Base-by-base conservation (phyloP, 2,329 filamentous ascomycete genomes). In the Phialocephala sp. region DNA sequence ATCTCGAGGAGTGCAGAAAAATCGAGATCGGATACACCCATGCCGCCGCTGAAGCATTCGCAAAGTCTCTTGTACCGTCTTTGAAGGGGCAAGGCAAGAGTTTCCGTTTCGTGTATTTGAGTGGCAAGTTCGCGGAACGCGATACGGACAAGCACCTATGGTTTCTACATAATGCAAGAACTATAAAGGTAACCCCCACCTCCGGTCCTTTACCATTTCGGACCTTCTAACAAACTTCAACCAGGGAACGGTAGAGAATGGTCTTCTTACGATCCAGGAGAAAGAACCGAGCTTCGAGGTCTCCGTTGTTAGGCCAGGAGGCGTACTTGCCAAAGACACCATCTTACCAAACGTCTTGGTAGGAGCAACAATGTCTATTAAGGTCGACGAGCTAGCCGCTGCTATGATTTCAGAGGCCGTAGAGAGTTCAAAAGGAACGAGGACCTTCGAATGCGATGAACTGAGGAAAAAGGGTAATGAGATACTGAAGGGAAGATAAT, bases 41-140 rank as follows among this genome's bases (percentile, higher is more conserved):
- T 22, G 69, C 76, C 8, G 76, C 75, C 0, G 75, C 75, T 1
- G 68, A 75, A 18, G 69, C 74, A 2, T 77, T 80, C 64, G 60
- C 67, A 6, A 64, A 71, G 4, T 37, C 65, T 32, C 58, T 75
- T 5, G 66, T 69, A 2, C 68, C 72, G 0, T 12, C 56, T 12
- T 32, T 66, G 22, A 64, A 64, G 22, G 52, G 32, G 14, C 62
- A 63, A 59, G 72, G 71, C 0, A 72, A 72, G 50, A 76, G 69
- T 41, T 82, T 83, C 65, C 74, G 80, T 1, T 83, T 83, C 66
- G 69, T 83, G 2, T 82, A 79, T 68, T 67, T 79, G 32, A 77
- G 75, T 59, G 77, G 76, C 15, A 76, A 70, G 58, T 73, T 77
- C 24, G 77, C 79, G 18, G 79, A 81, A 67, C 75, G 78, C 63